A percentile compares a stretch with the other conserved stretches of the same genome.
Evolutionary conservation across 2,329 filamentous ascomycete species (phyloP).

Genomic region (Epicoccum nigrum): DNA sequence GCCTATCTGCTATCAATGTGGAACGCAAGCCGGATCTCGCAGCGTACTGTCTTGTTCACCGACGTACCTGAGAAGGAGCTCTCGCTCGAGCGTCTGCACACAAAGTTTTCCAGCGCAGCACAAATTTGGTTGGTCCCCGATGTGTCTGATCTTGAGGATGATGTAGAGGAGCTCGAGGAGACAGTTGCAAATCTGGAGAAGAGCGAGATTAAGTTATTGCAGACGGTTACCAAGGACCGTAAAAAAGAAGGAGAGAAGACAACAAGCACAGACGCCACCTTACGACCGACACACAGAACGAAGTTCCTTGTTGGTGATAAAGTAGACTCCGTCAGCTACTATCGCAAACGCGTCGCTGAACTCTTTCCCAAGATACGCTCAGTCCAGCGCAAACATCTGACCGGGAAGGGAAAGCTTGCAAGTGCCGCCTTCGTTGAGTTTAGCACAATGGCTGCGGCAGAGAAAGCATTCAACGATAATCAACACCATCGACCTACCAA

Average conservation of each 20-base stretch:
- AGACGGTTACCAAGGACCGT: slow-evolving; percentile 77
- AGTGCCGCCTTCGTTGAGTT: slow-evolving; percentile 88
- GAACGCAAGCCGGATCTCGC: slow-evolving; percentile 84
- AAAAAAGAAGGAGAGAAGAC: slow-evolving; percentile 67
- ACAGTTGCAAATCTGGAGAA: slow-evolving; percentile 69
- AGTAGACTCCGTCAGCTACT: slow-evolving; percentile 93
- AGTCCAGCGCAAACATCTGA: slow-evolving; percentile 63
- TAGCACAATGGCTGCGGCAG: slow-evolving; percentile 77
- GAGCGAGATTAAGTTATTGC: slow-evolving; percentile 85
- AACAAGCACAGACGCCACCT: slow-evolving; percentile 53
- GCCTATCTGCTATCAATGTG: slow-evolving; percentile 85
- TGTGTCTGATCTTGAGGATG: slow-evolving; percentile 67
- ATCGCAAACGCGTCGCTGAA: slow-evolving; percentile 75
- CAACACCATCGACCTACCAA: slow-evolving; percentile 60
- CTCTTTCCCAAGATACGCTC: slow-evolving; percentile 74
- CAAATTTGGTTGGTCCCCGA: slow-evolving; percentile 10
- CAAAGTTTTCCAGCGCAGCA: slow-evolving; percentile 46
- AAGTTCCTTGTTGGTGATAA: slow-evolving; percentile 69
- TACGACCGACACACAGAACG: slow-evolving; percentile 42
- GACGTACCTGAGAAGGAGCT: slow-evolving; percentile 77
- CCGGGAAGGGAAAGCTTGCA: slow-evolving; percentile 61
- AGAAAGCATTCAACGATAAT: slow-evolving; percentile 75
- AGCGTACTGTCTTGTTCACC: slow-evolving; percentile 82
- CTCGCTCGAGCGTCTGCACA: slow-evolving; percentile 79
- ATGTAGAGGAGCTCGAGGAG: slow-evolving; percentile 7